Evolutionary conservation across 805 yeast genomes (phyloP), one percentile per base, ranked within the genome.

Genomic region (Candida alai): DNA sequence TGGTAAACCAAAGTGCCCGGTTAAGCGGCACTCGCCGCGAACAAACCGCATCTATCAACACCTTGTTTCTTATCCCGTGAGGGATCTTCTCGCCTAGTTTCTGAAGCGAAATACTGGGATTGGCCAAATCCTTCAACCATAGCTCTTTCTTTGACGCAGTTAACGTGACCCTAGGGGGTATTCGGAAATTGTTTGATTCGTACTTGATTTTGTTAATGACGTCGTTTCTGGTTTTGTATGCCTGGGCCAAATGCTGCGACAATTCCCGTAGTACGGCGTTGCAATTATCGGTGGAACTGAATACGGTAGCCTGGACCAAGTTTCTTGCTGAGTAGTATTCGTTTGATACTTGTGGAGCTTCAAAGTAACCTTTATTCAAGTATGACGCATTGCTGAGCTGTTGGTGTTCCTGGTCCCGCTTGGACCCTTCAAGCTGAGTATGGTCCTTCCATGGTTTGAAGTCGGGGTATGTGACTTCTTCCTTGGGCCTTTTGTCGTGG

Each of bases 1-100:
- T 77, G 3, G 90, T 83, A 40, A 93, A 73, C 98, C 98, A 90
- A 2, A 90, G 57, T 0, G 96, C 95, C 40, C 97, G 65, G n/a
- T 73, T 53, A 2, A 83, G 62, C 0, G 97, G 96, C 0, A 90
- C 79, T 21, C 63, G 61, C 49, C 80, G 79, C 16, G 62, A 49
- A 40, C 82, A 72, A 43, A 94, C 73, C 40, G 80, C 84, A 42
- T 88, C 96, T 3, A 90, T 53, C 13, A 90, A 63, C 1, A 73
- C 69, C 44, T 77, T 76, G 52, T 85, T 84, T 43, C 89, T 68
- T 15, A 89, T 74, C 0, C 97, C 97, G 54, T 90, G 96, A 0
- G 98, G 97, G 6, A 90, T 74, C 13, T 88, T 84, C 35, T 84
- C 69, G 2, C 93, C 73, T 4, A 89, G 71, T 39, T 74, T 75